Percentiles rank a stretch among this genome's conserved stretches.
Conservation (phyloP, 768 basidiomycete genomes). For the Boletus sp. region DNA sequence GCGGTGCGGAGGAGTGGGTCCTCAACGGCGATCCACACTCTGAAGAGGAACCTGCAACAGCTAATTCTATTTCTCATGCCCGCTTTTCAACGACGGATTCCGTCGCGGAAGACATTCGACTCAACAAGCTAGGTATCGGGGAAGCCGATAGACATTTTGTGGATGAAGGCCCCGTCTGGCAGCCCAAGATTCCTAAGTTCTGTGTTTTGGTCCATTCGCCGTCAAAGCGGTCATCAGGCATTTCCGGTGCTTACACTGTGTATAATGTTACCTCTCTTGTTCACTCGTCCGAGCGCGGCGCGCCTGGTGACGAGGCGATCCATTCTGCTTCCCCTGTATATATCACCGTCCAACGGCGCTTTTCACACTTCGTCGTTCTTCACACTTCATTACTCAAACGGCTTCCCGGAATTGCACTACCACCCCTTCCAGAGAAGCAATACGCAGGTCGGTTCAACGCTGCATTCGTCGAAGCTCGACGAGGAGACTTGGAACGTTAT, state of each 20-base stretch:
- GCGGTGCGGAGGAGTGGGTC: slow-evolving; percentile 80
- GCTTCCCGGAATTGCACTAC: slow-evolving; percentile 73
- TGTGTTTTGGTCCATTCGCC: slow-evolving; percentile 76
- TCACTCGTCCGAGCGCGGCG: slow-evolving; percentile 15
- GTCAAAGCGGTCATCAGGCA: slow-evolving; percentile 62
- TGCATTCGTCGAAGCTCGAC: slow-evolving; percentile 78
- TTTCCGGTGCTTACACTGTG: slow-evolving; percentile 70
- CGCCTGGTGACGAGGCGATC: slow-evolving; percentile 16
- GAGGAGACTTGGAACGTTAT: slow-evolving; percentile 81
- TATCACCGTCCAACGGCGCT: slow-evolving; percentile 77
- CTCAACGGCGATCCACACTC: slow-evolving; percentile 53
- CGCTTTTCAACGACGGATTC: slow-evolving; percentile 33
- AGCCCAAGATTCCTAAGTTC: slow-evolving; percentile 68
- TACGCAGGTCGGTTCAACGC: slow-evolving; percentile 77
- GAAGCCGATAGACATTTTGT: slow-evolving; percentile 72
- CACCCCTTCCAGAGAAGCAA: slow-evolving; percentile 82
- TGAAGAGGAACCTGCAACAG: slow-evolving; percentile 28
- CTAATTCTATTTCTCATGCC: slow-evolving; percentile 20
- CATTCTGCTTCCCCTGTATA: slow-evolving; percentile 41
- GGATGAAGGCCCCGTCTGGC: slow-evolving; percentile 70
- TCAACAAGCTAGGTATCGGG: slow-evolving; percentile 40
- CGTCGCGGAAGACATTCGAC: slow-evolving; percentile 40
- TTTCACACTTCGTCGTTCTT: slow-evolving; percentile 79
- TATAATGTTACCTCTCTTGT: slow-evolving; percentile 67
- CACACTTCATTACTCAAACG: slow-evolving; percentile 66